Base-by-base conservation (phyloP, 768 basidiomycete species). In the Lactifluus hygrophoroides region DNA sequence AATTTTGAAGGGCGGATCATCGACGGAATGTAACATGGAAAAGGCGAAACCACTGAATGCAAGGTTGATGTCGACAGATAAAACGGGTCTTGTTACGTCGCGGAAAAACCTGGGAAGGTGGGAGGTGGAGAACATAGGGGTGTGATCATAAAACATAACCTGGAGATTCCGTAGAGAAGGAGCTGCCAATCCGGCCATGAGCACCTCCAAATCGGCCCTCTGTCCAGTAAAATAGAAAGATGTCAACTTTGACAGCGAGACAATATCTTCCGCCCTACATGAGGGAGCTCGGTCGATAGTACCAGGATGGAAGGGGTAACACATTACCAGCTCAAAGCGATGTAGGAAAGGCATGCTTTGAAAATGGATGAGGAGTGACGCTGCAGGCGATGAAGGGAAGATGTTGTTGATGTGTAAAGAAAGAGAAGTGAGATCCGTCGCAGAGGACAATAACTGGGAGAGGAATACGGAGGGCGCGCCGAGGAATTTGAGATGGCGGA, bases 1-100 rank as follows among this genome's bases (percentile, higher is more conserved):
- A n/a, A 40, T 23, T 27, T 4, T 11, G 21, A 11, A 16, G 2
- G 38, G 37, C 2, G n/a, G 5, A 2, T 34, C 21, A 4, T 48
- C 16, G 5, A 4, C 28, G 7, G 17, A 30, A 23, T 37, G 21
- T 3, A 21, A 14, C 17, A 43, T 14, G 23, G 28, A 25, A 48
- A 45, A 21, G 9, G 0, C 0, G 8, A 14, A 2, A 2, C 1
- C 5, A 3, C 0, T 0, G 4, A 0, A 0, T 3, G 5, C 14
- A 19, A 34, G 10, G 0, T 23, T 17, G 1, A 34, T 3, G 5
- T 38, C 6, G 2, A 37, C 43, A 14, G 23, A 35, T 1, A 21
- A 21, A 9, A 28, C 23, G 11, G 23, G 2, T 2, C 17, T 32
- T 34, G 28, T 37, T 27, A 28, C 3, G 1, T 21, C 28, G 16